Evolutionary conservation across 129 eudicot genomes (phyloP).

Genomic region (sunflower (Helianthus annuus)): DNA sequence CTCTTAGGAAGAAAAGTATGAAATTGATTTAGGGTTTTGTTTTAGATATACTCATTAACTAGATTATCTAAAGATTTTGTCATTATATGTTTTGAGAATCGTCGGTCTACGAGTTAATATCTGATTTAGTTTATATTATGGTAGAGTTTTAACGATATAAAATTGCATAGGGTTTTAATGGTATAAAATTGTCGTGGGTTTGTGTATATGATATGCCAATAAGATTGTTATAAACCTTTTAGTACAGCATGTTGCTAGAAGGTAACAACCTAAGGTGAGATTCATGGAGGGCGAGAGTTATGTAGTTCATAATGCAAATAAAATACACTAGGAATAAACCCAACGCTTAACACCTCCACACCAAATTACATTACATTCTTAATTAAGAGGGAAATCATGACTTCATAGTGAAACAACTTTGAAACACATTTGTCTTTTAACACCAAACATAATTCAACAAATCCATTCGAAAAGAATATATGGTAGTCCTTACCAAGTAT

Average conservation of each 20-base stretch:
- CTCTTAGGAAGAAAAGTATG: no score
- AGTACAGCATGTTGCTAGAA: not conserved
- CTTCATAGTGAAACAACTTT: not conserved
- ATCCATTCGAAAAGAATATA: not conserved
- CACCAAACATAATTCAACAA: not conserved
- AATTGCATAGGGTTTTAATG: no score
- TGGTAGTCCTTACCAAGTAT: not conserved
- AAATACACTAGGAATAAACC: not conserved
- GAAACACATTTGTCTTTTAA: not conserved
- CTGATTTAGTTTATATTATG: no score
- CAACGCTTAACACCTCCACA: not conserved
- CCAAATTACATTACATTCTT: not conserved
- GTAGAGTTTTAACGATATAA: no score
- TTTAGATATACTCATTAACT: no score
- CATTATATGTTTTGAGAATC: no score
- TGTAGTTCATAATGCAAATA: not conserved
- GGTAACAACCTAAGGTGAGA: not conserved
- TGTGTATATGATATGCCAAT: no score
- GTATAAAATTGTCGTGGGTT: no score
- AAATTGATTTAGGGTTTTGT: no score
- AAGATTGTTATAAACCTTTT: no score
- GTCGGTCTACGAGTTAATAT: no score
- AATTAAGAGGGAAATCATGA: not conserved
- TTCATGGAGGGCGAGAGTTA: not conserved
- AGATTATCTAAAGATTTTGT: no score